A percentile compares a stretch with the other conserved stretches of the same genome.
Evolutionary conservation across 2,329 filamentous ascomycete genomes (phyloP).

Genomic region (Penicillium sclerotiorum): DNA sequence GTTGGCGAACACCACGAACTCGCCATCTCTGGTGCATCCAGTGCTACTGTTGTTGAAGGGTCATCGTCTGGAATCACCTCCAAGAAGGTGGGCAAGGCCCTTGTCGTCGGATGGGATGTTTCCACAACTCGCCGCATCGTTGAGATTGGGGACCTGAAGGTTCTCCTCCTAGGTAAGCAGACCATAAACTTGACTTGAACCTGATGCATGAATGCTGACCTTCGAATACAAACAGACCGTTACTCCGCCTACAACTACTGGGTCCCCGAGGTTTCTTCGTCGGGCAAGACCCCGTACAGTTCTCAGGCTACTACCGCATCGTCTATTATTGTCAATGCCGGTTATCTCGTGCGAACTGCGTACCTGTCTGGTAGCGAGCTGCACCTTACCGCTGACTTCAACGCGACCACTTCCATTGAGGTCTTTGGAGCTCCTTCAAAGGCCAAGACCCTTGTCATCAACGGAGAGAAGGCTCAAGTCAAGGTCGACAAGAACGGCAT

Average conservation of each 20-base stretch:
- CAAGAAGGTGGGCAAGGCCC: slow-evolving; percentile 29
- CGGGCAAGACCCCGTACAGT: slow-evolving; percentile 32
- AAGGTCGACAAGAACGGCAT: slow-evolving; percentile 47
- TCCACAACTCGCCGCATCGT: slow-evolving; percentile 50
- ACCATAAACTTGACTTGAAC: not conserved
- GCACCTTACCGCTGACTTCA: slow-evolving; percentile 70
- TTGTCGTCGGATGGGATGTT: slow-evolving; percentile 57
- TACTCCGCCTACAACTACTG: slow-evolving; percentile 51
- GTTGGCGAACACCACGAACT: slow-evolving; percentile 45
- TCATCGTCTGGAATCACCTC: slow-evolving; percentile 30
- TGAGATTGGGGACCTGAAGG: slow-evolving; percentile 47
- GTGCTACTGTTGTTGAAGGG: slow-evolving; percentile 38
- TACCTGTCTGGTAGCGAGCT: slow-evolving; percentile 59
- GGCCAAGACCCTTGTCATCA: slow-evolving; percentile 63
- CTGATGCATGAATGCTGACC: slow-evolving; percentile 1
- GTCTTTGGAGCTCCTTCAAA: slow-evolving; percentile 64
- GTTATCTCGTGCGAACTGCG: slow-evolving; percentile 51
- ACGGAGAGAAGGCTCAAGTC: slow-evolving; percentile 53
- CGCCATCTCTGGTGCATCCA: slow-evolving; percentile 35
- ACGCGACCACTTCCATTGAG: slow-evolving; percentile 68
- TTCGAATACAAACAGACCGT: slow-evolving; percentile 49
- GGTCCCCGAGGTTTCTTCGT: slow-evolving; percentile 41
- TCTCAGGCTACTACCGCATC: slow-evolving; percentile 32
- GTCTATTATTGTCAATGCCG: slow-evolving; percentile 46
- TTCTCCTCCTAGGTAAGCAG: slow-evolving; percentile 57